Conservation (phyloP, 768 basidiomycete genomes). For the Lyophyllum atratum region DNA sequence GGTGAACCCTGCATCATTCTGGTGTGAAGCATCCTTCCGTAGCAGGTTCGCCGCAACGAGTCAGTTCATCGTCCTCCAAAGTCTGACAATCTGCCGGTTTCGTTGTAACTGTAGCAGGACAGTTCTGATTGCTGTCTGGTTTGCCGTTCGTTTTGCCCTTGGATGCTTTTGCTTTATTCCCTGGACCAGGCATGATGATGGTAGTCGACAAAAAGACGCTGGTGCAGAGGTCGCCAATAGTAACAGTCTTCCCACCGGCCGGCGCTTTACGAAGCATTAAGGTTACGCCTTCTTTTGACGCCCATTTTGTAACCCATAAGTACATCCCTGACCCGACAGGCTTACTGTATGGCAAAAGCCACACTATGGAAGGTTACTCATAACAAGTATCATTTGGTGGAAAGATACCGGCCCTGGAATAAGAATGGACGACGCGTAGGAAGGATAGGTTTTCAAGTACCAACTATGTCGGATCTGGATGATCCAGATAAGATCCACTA, state of each 20-base stretch:
- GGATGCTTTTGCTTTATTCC: neutral
- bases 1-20: neutral
- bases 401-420: too few species aligned
- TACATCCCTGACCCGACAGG: too few species aligned
- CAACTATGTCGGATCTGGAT: too few species aligned
- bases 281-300: neutral
- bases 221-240: neutral
- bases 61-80: neutral
- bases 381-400: too few species aligned
- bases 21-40: neutral
- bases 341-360: too few species aligned
- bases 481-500: too few species aligned
- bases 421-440: too few species aligned
- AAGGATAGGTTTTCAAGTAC: too few species aligned
- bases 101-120: neutral
- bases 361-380: too few species aligned
- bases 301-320: too few species aligned
- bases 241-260: neutral
- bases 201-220: neutral
- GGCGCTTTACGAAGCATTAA: neutral
- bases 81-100: neutral
- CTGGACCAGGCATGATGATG: neutral
- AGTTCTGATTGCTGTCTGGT: neutral
- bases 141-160: neutral
- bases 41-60: neutral